Conservation (phyloP, 768 basidiomycete species). For the Boletales sp. region DNA sequence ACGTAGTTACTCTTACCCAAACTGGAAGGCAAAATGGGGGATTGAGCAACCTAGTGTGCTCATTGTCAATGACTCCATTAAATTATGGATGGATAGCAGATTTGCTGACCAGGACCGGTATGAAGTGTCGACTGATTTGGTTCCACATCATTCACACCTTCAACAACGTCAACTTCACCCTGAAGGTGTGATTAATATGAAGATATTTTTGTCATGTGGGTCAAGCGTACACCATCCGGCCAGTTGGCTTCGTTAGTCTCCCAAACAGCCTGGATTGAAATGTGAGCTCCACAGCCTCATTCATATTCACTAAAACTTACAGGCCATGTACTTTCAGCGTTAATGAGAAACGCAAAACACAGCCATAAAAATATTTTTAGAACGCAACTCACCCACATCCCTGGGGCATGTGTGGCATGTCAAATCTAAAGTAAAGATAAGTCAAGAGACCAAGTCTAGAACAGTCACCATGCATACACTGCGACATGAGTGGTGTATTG, state of each 20-base stretch:
- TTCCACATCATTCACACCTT: constrained; percentile 49
- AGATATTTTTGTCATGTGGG: not conserved
- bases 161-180: constrained; percentile 31
- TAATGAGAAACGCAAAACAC: not conserved
- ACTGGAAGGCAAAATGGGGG: constrained; percentile 20
- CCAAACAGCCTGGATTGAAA: constrained; percentile 26
- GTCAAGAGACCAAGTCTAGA: not conserved
- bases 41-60: constrained; percentile 24
- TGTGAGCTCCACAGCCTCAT: constrained; percentile 1
- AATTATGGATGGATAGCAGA: not conserved
- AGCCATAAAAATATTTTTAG: not conserved
- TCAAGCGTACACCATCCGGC: constrained; percentile 20
- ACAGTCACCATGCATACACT: constrained; percentile 19
- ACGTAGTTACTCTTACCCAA: constrained; percentile 16
- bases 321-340: constrained; percentile 33
- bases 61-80: not conserved
- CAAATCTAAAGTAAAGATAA: constrained; percentile 20
- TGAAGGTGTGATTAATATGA: constrained; percentile 6
- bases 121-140: constrained; percentile 56
- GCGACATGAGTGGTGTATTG: constrained; percentile 35
- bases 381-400: constrained; percentile 28
- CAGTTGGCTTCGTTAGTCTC: constrained; percentile 22
- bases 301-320: constrained; percentile 15
- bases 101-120: constrained; percentile 42
- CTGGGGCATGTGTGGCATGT: constrained; percentile 35